These are phyloP conservation scores for Lophiotrema nucula DNA, from an alignment of 495 filamentous ascomycete species.

Conservation along the genomic window DNA sequence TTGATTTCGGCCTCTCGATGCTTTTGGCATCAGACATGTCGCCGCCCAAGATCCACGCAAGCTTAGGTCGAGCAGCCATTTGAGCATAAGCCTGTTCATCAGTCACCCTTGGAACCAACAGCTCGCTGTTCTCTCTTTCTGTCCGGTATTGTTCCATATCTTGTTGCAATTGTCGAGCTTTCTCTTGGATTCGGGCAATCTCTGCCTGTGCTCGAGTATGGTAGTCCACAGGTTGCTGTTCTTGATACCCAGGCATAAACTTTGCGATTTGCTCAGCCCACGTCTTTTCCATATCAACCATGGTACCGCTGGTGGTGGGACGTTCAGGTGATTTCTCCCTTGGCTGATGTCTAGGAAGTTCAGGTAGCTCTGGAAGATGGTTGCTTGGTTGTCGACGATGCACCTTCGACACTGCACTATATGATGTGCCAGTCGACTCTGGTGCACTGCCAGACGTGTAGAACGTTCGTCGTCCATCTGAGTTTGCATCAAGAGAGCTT, in stretches of 20 bases:
- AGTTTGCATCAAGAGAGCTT: constrained; percentile 23
- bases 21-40: constrained; percentile 18
- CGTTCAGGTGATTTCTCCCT: constrained; percentile 10
- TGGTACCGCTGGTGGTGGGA: constrained; percentile 16
- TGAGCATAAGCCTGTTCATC: constrained; percentile 26
- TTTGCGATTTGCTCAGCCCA: constrained; percentile 21
- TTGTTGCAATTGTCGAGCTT: constrained; percentile 13
- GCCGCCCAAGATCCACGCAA: constrained; percentile 25
- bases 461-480: constrained; percentile 21
- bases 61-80: constrained; percentile 22
- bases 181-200: constrained; percentile 21
- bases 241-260: constrained; percentile 10
- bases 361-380: constrained; percentile 6
- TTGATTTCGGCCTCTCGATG: constrained; percentile 25
- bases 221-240: constrained; percentile 3
- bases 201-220: constrained; percentile 13
- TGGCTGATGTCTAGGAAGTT: constrained; percentile 3
- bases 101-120: constrained; percentile 5
- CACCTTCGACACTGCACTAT: constrained; percentile 16
- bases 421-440: constrained; percentile 22
- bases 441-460: constrained; percentile 23
- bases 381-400: constrained; percentile 13
- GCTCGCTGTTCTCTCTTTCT: not conserved
- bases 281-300: constrained; percentile 19
- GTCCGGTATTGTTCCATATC: constrained; percentile 1